Base-by-base conservation (phyloP, 106 monocot genomes). In the Posidonia australis region DNA sequence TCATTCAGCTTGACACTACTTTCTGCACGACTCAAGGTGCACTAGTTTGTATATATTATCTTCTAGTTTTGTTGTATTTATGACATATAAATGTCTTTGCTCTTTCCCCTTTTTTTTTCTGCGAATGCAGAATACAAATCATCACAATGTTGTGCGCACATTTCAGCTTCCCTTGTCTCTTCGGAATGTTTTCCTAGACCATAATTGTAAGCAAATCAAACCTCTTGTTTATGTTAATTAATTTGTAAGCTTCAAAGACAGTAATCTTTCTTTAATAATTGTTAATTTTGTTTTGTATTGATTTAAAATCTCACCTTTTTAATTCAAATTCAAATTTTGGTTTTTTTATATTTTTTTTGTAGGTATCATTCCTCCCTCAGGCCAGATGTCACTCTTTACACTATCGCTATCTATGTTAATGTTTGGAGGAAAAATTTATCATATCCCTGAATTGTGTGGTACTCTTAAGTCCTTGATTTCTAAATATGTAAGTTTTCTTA, bases 151-250 rank as follows among this genome's bases (percentile, higher is more conserved):
- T 16, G 49, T 83, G 9, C 78, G 70, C 44, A 66, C 77, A 46
- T 99, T 99, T 70, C 90, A 99, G 77, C 80, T 99, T 58, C 82
- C 72, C 47, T 70, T 85, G 19, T 99, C 87, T 60, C 82, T 99
- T 44, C 59, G 70, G 66, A 87, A 74, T 66, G 44, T 76, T 5
- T 71, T 83, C 17, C 69, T 91, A 14, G 74, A 84, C 27, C 24
- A 64, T 54, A 70, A 70, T 62, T 81, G 91, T 91, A 85, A 2
- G 70, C 51, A 22, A 46, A 19, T 41, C 16, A 57, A 0, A 14
- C 57, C 61, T n/a, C 18, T 61, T 43, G 2, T 20, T 21, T 36
- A 43, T 19, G 7, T 1, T 30, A 7, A 61, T 61, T 42, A 44
- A 10, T 20, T 41, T 30, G 44, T 26, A 67, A 45, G 42, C 56